These are phyloP conservation scores for Ophiostoma perfectum DNA, from an alignment of 2,329 filamentous ascomycete species.

Conservation along the genomic window DNA sequence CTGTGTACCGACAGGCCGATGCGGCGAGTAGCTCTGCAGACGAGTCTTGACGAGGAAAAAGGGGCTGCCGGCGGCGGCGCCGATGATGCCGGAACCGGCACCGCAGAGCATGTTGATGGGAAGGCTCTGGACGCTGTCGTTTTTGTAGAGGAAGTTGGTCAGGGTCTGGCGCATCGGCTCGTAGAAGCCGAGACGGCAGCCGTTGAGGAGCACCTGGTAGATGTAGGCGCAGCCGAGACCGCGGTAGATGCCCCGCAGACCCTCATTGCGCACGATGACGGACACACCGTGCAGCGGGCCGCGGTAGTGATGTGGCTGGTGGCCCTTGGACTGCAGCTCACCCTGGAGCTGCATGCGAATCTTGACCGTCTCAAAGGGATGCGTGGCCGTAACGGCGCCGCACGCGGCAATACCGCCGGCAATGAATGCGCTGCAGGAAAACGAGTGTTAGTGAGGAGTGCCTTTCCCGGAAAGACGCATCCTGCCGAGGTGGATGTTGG, in stretches of 20 bases:
- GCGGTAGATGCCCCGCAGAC: conserved; percentile 75
- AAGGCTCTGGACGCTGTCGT: conserved; percentile 72
- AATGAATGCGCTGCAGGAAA: conserved; percentile 66
- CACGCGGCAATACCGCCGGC: conserved; percentile 95
- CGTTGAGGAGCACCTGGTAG: conserved; percentile 94
- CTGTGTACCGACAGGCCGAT: conserved; percentile 92
- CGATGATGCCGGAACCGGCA: conserved; percentile 81
- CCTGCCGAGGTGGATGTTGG: conserved; percentile 5
- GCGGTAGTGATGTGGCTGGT: conserved; percentile 81
- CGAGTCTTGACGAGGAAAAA: conserved; percentile 98
- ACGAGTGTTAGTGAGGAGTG: neutral
- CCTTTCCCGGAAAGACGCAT: neutral
- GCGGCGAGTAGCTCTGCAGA: conserved; percentile 87
- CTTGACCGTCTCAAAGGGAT: conserved; percentile 98
- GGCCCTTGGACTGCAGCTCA: conserved; percentile 80
- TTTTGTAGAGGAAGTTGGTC: conserved; percentile 63
- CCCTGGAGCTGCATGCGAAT: conserved; percentile 96
- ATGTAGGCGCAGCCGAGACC: conserved; percentile 89
- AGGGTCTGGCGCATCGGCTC: conserved; percentile 78
- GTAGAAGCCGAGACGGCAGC: conserved; percentile 95
- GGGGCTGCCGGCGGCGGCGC: conserved; percentile 85
- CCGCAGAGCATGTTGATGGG: conserved; percentile 92
- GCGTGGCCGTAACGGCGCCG: conserved; percentile 93
- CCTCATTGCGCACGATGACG: conserved; percentile 88
- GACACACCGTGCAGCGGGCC: conserved; percentile 87